Conservation (phyloP, 805 yeast genomes). For the Ogataea wickerhamii region DNA sequence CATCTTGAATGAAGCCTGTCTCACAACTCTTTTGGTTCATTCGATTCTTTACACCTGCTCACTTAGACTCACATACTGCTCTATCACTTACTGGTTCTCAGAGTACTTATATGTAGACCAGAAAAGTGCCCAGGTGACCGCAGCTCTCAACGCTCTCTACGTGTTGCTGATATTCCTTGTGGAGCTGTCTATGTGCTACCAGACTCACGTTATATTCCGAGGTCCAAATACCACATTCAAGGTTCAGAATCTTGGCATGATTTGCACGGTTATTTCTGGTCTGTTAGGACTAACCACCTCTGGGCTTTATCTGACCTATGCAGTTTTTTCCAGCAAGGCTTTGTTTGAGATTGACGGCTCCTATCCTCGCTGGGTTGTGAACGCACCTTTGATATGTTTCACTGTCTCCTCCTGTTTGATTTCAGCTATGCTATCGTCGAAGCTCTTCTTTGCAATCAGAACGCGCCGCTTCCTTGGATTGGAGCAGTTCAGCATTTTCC, state of each 20-base stretch:
- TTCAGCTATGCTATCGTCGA: constrained; percentile 57
- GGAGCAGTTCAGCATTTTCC: constrained; percentile 78
- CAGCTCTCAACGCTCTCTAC: constrained; percentile 60
- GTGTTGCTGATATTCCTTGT: constrained; percentile 57
- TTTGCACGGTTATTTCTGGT: constrained; percentile 37
- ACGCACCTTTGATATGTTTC: constrained; percentile 59
- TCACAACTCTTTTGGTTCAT: constrained; percentile 55
- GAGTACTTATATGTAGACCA: constrained; percentile 39
- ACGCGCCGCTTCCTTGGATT: constrained; percentile 75
- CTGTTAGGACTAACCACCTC: constrained; percentile 51
- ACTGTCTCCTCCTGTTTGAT: constrained; percentile 64
- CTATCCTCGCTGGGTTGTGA: constrained; percentile 38
- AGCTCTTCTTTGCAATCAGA: constrained; percentile 64
- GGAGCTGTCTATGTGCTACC: constrained; percentile 66
- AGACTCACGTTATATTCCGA: constrained; percentile 66
- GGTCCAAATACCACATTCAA: constrained; percentile 40
- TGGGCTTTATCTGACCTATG: constrained; percentile 55
- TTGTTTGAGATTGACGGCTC: constrained; percentile 20
- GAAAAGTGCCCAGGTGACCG: constrained; percentile 44
- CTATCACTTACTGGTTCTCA: constrained; percentile 46
- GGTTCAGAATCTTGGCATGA: constrained; percentile 35
- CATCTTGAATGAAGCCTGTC: constrained; percentile 60
- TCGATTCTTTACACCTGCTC: constrained; percentile 57
- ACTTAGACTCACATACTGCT: constrained; percentile 48
- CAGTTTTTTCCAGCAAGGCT: constrained; percentile 41